phyloP scores from a whole-genome alignment of 306 rosid species.

The Trichosanthes cucumerina region DNA sequence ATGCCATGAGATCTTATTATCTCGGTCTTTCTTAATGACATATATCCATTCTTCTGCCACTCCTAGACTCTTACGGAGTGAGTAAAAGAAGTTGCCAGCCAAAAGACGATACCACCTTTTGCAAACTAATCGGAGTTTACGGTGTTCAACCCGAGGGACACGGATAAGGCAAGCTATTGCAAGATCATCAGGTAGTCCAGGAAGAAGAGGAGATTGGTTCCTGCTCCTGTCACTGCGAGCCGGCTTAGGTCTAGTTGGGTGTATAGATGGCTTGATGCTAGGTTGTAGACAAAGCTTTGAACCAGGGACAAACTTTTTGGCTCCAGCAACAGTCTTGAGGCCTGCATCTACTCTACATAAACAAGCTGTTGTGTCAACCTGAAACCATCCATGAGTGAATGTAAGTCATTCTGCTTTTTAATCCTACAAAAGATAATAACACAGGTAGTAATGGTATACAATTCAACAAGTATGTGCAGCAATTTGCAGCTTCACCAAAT shows the following conservation, averaged over 20 bases:
- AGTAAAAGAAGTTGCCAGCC: constrained; percentile 89
- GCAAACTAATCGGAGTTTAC: constrained; percentile 87
- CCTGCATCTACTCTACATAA: constrained; percentile 96
- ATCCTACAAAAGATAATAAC: neutral
- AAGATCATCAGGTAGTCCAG: constrained; percentile 99
- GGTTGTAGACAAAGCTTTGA: constrained; percentile 92
- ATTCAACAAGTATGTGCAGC: neutral
- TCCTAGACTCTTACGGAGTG: constrained; percentile 88
- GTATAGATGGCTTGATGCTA: constrained; percentile 86
- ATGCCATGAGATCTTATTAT: constrained; percentile 83
- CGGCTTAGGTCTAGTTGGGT: constrained; percentile 42
- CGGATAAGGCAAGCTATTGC: constrained; percentile 96
- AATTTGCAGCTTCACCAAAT: constrained; percentile 1
- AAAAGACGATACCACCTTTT: constrained; percentile 89
- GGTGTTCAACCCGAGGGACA: constrained; percentile 85
- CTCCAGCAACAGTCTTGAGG: constrained; percentile 90
- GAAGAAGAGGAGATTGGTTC: constrained; percentile 85
- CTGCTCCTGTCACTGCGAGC: constrained; percentile 70
- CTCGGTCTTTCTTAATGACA: constrained; percentile 93
- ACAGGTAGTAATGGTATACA: neutral
- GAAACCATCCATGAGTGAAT: constrained; percentile 11
- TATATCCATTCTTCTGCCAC: constrained; percentile 99
- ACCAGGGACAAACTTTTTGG: constrained; percentile 91
- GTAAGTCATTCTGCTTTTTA: neutral
- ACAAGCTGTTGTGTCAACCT: constrained; percentile 98